Percentiles rank a stretch among this genome's conserved stretches.
Conservation (phyloP, 176 grass and related monocot species). For the Hordeum vulgare region MorexV3_pseudomolecules_assembly NC_058520.1:211422858-211423357, state of each 20-base stretch:
- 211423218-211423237: neutral
- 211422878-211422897: constrained; percentile 34
- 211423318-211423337: too few relatives aligned
- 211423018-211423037: constrained; percentile 20
- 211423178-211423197: neutral
- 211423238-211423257: neutral
- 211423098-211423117: neutral
- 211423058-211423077: constrained; percentile 7
- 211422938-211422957: constrained; percentile 48
- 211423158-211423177: neutral
- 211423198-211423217: neutral
- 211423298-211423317: too few relatives aligned
- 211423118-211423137: neutral
- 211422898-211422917: constrained; percentile 13
- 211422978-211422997: constrained; percentile 39
- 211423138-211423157: constrained; percentile 1
- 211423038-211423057: neutral
- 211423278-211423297: too few relatives aligned
- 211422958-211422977: neutral
- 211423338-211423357: too few relatives aligned
- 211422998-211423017: constrained; percentile 31
- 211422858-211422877: constrained; percentile 38
- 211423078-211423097: neutral
- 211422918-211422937: constrained; percentile 51
- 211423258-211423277: too few relatives aligned